Base-by-base conservation (phyloP, 2,329 filamentous ascomycete genomes). In the Aotearoamyces nothofagi region DNA sequence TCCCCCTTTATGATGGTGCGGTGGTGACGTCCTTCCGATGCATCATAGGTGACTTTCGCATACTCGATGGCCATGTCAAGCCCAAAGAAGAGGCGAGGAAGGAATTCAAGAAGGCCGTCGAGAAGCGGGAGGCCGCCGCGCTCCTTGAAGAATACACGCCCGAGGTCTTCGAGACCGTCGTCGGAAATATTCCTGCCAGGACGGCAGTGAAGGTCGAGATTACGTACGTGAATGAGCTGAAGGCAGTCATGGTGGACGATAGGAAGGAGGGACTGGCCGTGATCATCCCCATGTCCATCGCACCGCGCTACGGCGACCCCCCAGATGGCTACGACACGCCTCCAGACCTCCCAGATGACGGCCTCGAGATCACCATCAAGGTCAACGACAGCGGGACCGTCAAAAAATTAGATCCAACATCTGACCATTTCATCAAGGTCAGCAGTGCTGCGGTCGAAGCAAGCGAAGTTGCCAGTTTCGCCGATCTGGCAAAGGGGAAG, bases 1-100 rank as follows among this genome's bases (percentile, higher is more conserved):
- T 82, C 36, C 78, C 78, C 0, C 56, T 82, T 0, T 78, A 75
- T 35, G 72, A 79, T 40, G 76, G 76, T 9, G 69, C 78, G 11
- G 74, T 69, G 5, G 69, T 82, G 1, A 71, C 74, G 6, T 60
- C 55, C 3, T 83, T 81, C 36, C 62, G 56, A 7, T 80, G 74
- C 50, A 64, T 57, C n/a, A 58, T 82, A 28, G 70, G 63, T 22
- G 12, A 15, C n/a, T 52, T 60, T 24, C 63, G 69, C 11, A 56
- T 66, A n/a, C 67, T 78, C 41, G 56, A 58, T 3, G 75, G 78
- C 11, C 49, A 71, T 13, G 75, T 82, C 26, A 72, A 78, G 44
- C 68, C 78, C 39, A 69, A 65, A 29, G 55, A 66, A n/a, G 56
- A 67, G 29, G 78, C 78, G 3, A 65, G 60, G 28, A 49, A 60